Evolutionary conservation across 2,329 filamentous ascomycete genomes (phyloP).

Genomic region (Bipolaris oryzae): DNA sequence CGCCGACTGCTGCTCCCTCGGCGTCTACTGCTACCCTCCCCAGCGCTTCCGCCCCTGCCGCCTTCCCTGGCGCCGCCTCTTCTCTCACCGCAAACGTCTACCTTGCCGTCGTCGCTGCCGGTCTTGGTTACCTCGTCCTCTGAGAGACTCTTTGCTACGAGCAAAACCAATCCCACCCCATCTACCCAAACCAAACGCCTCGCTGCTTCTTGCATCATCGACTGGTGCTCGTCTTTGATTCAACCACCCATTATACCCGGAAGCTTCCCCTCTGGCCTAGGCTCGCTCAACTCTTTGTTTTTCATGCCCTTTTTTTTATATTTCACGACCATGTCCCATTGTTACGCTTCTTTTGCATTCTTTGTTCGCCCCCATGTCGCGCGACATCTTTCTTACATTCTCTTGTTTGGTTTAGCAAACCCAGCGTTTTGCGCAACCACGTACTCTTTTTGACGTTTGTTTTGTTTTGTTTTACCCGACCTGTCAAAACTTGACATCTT

Average conservation of each 20-base stretch:
- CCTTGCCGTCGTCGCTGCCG: slow-evolving; percentile 39
- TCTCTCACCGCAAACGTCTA: slow-evolving; percentile 40
- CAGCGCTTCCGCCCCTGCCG: slow-evolving; percentile 18
- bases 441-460: not conserved
- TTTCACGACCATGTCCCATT: slow-evolving; percentile 28
- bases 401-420: slow-evolving; percentile 3
- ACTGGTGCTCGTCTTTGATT: slow-evolving; percentile 41
- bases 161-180: not conserved
- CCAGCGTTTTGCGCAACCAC: not conserved
- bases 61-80: slow-evolving; percentile 44
- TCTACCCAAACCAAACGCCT: slow-evolving; percentile 11
- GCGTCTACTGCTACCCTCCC: slow-evolving; percentile 21
- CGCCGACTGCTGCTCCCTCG: slow-evolving; percentile 2
- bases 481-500: not conserved
- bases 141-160: slow-evolving; percentile 29
- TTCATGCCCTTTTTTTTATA: slow-evolving; percentile 20
- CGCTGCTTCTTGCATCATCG: slow-evolving; percentile 35
- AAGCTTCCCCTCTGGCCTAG: slow-evolving; percentile 27
- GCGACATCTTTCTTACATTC: slow-evolving; percentile 13
- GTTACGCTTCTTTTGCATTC: slow-evolving; percentile 13
- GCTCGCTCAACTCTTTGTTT: slow-evolving; percentile 18
- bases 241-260: slow-evolving; percentile 14
- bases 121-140: slow-evolving; percentile 44
- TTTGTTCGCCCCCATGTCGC: not conserved
- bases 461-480: not conserved